Evolutionary conservation across 306 rosid genomes (phyloP).

Genomic region (Vicia villosa): DNA sequence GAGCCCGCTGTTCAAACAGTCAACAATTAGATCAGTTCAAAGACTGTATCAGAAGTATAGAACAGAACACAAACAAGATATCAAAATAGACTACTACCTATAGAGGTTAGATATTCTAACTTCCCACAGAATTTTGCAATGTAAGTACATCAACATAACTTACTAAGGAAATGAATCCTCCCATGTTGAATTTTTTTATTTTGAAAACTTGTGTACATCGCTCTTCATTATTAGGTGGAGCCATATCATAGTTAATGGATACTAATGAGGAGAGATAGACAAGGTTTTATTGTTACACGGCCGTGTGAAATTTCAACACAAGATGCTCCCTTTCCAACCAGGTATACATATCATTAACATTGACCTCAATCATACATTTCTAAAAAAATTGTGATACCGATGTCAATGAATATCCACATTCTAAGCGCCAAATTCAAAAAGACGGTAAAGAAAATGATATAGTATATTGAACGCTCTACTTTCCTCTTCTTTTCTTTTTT

Average conservation of each 20-base stretch:
- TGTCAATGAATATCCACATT: neutral
- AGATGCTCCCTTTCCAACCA: neutral
- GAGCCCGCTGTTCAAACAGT: slow-evolving; percentile 50
- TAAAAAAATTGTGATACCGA: neutral
- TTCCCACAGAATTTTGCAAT: slow-evolving; percentile 4
- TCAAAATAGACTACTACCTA: too few relatives aligned
- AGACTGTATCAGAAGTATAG: slow-evolving; percentile 19
- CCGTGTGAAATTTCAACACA: neutral
- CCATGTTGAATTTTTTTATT: neutral
- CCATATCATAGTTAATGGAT: neutral
- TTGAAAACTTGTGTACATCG: neutral
- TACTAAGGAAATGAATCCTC: neutral
- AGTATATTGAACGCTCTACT: slow-evolving; percentile 8
- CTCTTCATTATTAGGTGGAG: slow-evolving; percentile 4
- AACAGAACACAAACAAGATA: slow-evolving; percentile 19
- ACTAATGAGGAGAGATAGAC: neutral
- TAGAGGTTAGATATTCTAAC: slow-evolving; percentile 17
- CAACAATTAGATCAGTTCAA: slow-evolving; percentile 26
- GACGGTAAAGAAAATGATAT: neutral
- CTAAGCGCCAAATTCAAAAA: slow-evolving; percentile 8
- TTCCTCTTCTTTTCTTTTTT: neutral
- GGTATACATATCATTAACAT: slow-evolving; percentile 9
- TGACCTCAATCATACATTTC: slow-evolving; percentile 2
- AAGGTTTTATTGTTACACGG: neutral
- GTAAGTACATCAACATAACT: slow-evolving; percentile 8